Conservation (phyloP, 768 basidiomycete genomes). For the Lactarius quietus region DNA sequence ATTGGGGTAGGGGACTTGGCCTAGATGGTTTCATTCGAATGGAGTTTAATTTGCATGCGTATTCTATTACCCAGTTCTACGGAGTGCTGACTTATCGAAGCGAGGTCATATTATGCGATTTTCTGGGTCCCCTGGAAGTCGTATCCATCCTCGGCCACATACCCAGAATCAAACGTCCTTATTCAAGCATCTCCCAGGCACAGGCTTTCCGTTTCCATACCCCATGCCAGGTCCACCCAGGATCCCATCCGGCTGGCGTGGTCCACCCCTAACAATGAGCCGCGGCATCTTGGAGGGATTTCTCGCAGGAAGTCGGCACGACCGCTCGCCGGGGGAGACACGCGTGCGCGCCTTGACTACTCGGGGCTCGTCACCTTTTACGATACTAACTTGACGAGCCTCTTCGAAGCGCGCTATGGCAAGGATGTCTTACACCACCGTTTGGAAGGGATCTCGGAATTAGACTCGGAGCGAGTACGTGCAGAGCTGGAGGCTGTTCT, state of each 20-base stretch:
- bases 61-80: neutral
- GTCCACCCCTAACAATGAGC: neutral
- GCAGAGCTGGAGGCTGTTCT: constrained; percentile 31
- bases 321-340: constrained; percentile 41
- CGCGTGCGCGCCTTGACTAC: constrained; percentile 43
- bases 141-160: constrained; percentile 14
- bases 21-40: constrained; percentile 35
- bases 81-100: neutral
- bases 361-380: constrained; percentile 43
- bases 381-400: constrained; percentile 38
- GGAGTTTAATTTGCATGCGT: constrained; percentile 24
- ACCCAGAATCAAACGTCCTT: neutral
- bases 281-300: constrained; percentile 27
- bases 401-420: constrained; percentile 33
- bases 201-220: no score
- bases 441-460: constrained; percentile 32
- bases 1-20: constrained; percentile 34
- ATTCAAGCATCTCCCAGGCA: neutral
- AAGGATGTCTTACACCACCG: constrained; percentile 38
- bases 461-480: constrained; percentile 29
- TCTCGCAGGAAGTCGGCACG: constrained; percentile 41
- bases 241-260: constrained; percentile 24
- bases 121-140: constrained; percentile 19
- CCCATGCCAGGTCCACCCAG: neutral
- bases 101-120: constrained; percentile 4